Percentiles rank a stretch among this genome's conserved stretches.
Evolutionary conservation across 352 stramenopile species (phyloP).

Genomic region (Phytophthora litchii): DNA sequence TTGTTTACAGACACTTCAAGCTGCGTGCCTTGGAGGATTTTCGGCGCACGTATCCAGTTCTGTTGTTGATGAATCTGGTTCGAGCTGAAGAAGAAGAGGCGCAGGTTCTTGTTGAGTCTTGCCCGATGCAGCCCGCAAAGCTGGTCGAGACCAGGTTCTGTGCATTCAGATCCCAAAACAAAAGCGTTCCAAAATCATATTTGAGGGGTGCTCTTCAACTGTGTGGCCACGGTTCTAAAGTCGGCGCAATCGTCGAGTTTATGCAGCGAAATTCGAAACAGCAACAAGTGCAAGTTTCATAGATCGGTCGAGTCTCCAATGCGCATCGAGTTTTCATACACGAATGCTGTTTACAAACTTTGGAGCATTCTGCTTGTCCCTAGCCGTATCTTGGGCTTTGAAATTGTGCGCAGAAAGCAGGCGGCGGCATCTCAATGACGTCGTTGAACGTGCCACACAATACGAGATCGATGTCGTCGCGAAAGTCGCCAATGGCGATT

Average conservation of each 20-base stretch:
- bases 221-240: neutral
- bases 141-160: constrained; percentile 24
- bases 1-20: constrained; percentile 4
- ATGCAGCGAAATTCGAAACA: constrained; percentile 28
- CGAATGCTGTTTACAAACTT: neutral
- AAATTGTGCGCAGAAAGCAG: constrained; percentile 10
- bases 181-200: neutral
- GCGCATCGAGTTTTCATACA: constrained; percentile 20
- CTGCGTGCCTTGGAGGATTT: constrained; percentile 4
- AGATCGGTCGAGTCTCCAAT: neutral
- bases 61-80: constrained; percentile 25
- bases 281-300: constrained; percentile 14
- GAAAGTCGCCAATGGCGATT: neutral
- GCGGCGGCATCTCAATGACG: constrained; percentile 6
- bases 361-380: constrained; percentile 4
- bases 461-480: neutral
- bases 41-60: constrained; percentile 12
- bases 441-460: constrained; percentile 3
- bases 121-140: constrained; percentile 5
- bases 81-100: constrained; percentile 19
- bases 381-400: constrained; percentile 26
- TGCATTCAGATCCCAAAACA: neutral
- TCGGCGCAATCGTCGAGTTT: constrained; percentile 19
- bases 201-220: constrained; percentile 6
- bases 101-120: constrained; percentile 23